phyloP scores from a whole-genome alignment of 2,329 filamentous ascomycete genomes.

The Colletotrichum siamense region DNA sequence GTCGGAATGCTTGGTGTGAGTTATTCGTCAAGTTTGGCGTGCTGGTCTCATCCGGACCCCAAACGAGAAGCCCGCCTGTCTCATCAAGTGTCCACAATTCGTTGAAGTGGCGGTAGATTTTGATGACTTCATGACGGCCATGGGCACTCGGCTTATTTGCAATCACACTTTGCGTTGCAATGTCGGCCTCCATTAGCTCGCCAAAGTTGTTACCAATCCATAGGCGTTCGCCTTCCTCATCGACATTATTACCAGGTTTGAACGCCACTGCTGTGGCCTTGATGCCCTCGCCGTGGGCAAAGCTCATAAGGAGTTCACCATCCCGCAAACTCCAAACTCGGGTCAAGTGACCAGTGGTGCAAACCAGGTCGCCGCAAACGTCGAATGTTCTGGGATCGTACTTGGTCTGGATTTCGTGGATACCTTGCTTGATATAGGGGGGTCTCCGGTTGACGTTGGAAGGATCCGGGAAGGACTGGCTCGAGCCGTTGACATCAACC shows the following conservation, averaged over 20 bases:
- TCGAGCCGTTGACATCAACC: conserved; percentile 48
- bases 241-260: conserved; percentile 78
- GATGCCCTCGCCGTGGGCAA: conserved; percentile 83
- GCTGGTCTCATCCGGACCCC: conserved; percentile 77
- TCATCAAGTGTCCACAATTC: conserved; percentile 97
- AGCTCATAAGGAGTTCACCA: conserved; percentile 80
- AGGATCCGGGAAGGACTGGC: conserved; percentile 73
- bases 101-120: conserved; percentile 84
- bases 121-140: conserved; percentile 78
- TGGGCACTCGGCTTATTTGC: conserved; percentile 75
- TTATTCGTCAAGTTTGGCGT: conserved; percentile 76
- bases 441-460: conserved; percentile 85
- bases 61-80: conserved; percentile 83
- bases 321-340: conserved; percentile 86
- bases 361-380: conserved; percentile 86
- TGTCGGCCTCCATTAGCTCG: conserved; percentile 88
- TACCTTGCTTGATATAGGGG: conserved; percentile 74
- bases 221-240: conserved; percentile 79
- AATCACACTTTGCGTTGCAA: conserved; percentile 74
- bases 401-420: conserved; percentile 79
- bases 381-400: conserved; percentile 89
- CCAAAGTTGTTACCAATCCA: conserved; percentile 93
- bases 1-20: conserved; percentile 75
- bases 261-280: conserved; percentile 85
- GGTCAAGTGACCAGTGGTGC: conserved; percentile 85